Base-by-base conservation (phyloP, 1,284 basidiomycete genomes). In the Pascua sp. region DNA sequence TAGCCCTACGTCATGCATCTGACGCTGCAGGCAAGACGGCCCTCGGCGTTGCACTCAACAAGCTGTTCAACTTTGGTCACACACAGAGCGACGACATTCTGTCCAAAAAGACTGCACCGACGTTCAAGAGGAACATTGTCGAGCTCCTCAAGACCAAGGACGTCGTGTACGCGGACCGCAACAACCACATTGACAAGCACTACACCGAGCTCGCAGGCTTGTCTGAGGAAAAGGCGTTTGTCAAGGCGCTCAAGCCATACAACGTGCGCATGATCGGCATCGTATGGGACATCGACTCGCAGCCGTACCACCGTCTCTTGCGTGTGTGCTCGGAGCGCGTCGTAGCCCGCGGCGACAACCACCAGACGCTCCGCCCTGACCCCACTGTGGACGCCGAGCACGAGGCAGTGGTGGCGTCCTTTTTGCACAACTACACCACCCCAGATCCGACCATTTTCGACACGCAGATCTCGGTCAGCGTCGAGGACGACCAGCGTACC, bases 51-150 rank as follows among this genome's bases (percentile, higher is more conserved):
- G 91, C 92, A 0, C 82, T 98, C 2, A 63, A 80, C 1, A 80
- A 86, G 56, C 80, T 98, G 1, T 96, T 93, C 66, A 83, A 82
- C 0, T 93, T 91, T 59, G 89, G 81, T 0, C 93, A 98, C 69
- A 90, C 88, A 0, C 95, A 98, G 72, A 91, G 88, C 67, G 96
- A 99, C 75, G 90, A 98, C 68, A 83, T 97, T 5, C 80, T 82
- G 44, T 82, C 77, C 11, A 98, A 94, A 77, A 93, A 88, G 69
- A 63, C 90, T 0, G 91, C 84, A 0, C 83, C 86, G 0, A 71
- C 79, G 1, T 98, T 98, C 77, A 77, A 94, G 54, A 84, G 82
- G 64, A 91, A 90, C 60, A 86, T 97, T 41, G 75, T 80, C 10
- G 73, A 80, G 0, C 78, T 89, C 1, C 79, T 95, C 18, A 72